Base-by-base conservation (phyloP, 306 rosid genomes). In the Biancaea sappan region DNA sequence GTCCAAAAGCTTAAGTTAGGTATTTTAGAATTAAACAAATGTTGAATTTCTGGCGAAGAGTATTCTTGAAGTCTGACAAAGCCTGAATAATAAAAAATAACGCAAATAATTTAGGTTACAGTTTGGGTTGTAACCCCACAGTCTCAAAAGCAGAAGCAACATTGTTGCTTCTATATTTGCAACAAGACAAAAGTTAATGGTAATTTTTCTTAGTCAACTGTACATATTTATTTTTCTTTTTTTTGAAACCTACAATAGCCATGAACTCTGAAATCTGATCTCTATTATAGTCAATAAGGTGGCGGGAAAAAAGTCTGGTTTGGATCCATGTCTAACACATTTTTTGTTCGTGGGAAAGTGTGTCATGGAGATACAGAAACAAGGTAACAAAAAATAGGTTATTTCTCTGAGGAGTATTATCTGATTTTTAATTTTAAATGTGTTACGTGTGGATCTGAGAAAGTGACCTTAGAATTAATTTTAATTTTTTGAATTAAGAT, bases 111-210 rank as follows among this genome's bases (percentile, higher is more conserved):
- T 67, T 15, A 57, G 73, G 69, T 68, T 22, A 48, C 11, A 44
- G 29, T 29, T 47, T 57, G 16, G 37, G 72, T 22, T n/a, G 63
- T 14, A 19, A 21, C 70, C 77, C 60, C 51, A 59, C 31, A n/a
- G 66, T 29, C 56, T 53, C 79, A 60, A 74, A 28, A 71, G 51
- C 15, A 77, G 19, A 18, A 65, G 79, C 77, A 80, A 80, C 8
- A 29, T 12, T 21, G n/a, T 19, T 51, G 64, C 63, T 5, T 56
- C 63, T 26, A 6, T 14, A 26, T 26, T 6, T 28, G 63, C 16
- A 19, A 11, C 31, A 11, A 37, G 9, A 61, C 2, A 28, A 19
- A 0, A 37, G 5, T 11, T 18, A 1, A 19, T 34, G 16, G 11
- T 32, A 37, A 34, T 60, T 31, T 32, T 8, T 5, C 7, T 62